A percentile compares a stretch with the other conserved stretches of the same genome.
phyloP scores from a whole-genome alignment of 192 early-diverging fungal species.

The Borealophlyctis nickersoniae region DNA sequence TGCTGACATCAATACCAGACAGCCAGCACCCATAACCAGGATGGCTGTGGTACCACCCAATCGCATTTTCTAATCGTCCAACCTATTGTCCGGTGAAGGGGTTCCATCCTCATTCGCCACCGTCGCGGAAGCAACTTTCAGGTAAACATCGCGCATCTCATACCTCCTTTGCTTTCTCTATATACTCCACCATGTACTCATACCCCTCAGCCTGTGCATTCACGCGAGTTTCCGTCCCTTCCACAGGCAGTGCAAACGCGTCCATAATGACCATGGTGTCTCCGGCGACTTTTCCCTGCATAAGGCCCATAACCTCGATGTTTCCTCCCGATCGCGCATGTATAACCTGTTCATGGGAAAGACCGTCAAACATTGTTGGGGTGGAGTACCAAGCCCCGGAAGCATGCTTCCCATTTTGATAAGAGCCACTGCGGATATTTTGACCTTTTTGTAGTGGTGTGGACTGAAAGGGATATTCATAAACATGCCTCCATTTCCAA shows the following conservation, averaged over 20 bases:
- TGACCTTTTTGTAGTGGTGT: constrained; percentile 81
- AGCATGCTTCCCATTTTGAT: constrained; percentile 94
- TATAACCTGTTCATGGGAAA: constrained; percentile 64
- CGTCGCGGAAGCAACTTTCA: neutral
- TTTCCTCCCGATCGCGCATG: constrained; percentile 96
- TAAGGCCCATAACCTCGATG: constrained; percentile 96
- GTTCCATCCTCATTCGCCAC: no score
- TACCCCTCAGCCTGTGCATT: constrained; percentile 89
- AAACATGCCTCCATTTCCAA: neutral
- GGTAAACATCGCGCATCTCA: neutral
- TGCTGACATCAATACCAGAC: constrained; percentile 95
- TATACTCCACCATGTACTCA: constrained; percentile 97
- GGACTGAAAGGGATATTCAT: constrained; percentile 47
- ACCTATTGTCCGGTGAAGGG: constrained; percentile 53
- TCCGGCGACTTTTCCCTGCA: constrained; percentile 91
- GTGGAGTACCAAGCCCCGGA: neutral
- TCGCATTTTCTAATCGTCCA: constrained; percentile 84
- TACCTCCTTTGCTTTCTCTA: constrained; percentile 77
- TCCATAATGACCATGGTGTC: constrained; percentile 94
- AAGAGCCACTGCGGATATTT: constrained; percentile 91
- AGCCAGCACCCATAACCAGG: constrained; percentile 99
- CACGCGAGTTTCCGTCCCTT: constrained; percentile 96
- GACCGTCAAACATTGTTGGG: neutral
- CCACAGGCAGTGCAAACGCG: constrained; percentile 94
- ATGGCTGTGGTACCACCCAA: constrained; percentile 99